phyloP scores from a whole-genome alignment of 306 rosid species.

The Clitoria ternatea region DNA sequence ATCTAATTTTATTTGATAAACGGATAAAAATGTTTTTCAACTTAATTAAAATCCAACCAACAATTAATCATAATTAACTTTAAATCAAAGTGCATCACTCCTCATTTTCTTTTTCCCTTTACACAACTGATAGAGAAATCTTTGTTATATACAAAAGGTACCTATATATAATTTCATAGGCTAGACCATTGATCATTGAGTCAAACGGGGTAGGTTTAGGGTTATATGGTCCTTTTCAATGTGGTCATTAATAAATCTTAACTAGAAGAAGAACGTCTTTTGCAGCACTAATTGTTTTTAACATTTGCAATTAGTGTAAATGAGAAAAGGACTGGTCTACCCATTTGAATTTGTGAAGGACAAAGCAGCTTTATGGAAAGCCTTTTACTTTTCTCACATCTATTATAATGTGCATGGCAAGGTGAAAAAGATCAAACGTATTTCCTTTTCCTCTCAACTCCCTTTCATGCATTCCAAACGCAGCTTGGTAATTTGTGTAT shows the following conservation, averaged over 20 bases:
- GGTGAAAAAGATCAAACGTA: constrained; percentile 56
- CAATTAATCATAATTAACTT: too few species aligned
- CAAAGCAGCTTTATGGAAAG: constrained; percentile 63
- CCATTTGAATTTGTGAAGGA: constrained; percentile 45
- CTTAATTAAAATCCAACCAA: too few species aligned
- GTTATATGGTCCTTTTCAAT: constrained; percentile 21
- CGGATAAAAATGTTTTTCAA: too few species aligned
- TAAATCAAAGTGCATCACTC: too few species aligned
- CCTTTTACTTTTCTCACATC: constrained; percentile 37
- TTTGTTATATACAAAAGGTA: too few species aligned
- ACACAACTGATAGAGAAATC: too few species aligned
- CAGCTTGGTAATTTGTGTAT: constrained; percentile 21
- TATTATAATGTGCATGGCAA: constrained; percentile 49
- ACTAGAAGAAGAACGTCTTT: constrained; percentile 24
- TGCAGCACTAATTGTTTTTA: constrained; percentile 20
- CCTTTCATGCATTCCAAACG: constrained; percentile 45
- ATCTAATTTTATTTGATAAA: too few species aligned
- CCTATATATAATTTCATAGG: background rate
- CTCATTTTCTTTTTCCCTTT: too few species aligned
- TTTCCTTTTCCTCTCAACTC: constrained; percentile 41
- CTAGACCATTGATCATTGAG: constrained; percentile 23
- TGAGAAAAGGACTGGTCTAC: constrained; percentile 49
- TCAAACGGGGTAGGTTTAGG: constrained; percentile 42
- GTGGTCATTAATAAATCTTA: constrained; percentile 20
- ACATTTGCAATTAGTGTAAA: constrained; percentile 34